Base-by-base conservation (phyloP, 2,329 filamentous ascomycete genomes). In the Arthrinium phaeospermum region DNA sequence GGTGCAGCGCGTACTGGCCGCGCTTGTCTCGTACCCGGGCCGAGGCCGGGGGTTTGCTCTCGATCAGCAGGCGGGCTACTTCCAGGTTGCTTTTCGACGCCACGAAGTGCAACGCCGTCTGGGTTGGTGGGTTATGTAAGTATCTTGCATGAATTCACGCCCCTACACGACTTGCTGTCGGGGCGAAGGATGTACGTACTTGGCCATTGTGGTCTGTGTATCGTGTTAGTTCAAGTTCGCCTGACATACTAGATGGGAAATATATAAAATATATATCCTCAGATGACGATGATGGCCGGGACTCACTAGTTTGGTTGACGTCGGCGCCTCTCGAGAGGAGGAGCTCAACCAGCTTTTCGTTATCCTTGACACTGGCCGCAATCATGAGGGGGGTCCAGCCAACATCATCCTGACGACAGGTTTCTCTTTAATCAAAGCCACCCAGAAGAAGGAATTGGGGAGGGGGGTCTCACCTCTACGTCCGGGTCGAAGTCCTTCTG, bases 51-150 rank as follows among this genome's bases (percentile, higher is more conserved):
- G 88, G 86, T 72, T 93, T 92, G 77, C 91, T 87, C 24, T 89
- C 87, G 51, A 99, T 84, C n/a, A 99, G 89, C 72, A 90, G 91
- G 68, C 91, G 92, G 37, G 94, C 94, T 8, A 93, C 87, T 75
- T 97, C 94, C 64, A 98, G 85, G 80, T 97, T 95, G 78, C 90
- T 91, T 83, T 99, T 99, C 45, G 95, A 98, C 19, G 94, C 92
- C 68, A 95, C 91, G 80, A 98, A 98, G 82, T 98, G 96, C 27
- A 99, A 89, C 13, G 93, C 94, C 30, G 95, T 98, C 90, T 97
- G 76, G 68, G n/a, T 19, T 41, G 22, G 4, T 16, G n/a, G 8
- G 61, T 16, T 70, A 3, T 2, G 57, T 64, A 41, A 64, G 57
- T 22, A 41, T 8, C 19, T 10, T 3, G 22, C 7, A 10, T 8